Percentiles rank a stretch among this genome's conserved stretches.
Evolutionary conservation across 805 yeast species (phyloP).

Genomic region (Starmerella davenportii): DNA sequence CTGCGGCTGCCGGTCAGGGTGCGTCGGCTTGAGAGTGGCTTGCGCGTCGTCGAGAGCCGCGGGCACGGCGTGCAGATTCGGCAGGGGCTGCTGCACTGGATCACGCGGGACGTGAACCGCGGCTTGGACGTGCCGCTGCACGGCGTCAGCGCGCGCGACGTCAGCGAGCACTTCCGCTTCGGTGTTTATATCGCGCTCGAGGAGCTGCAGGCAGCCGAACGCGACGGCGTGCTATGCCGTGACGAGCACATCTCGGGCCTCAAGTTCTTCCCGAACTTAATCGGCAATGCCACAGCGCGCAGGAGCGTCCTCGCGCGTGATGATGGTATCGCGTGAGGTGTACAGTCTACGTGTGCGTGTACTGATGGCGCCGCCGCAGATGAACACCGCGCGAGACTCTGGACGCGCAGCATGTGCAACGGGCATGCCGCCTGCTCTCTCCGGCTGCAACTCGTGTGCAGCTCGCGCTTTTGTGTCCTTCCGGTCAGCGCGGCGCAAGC

Average conservation of each 20-base stretch:
- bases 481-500: too few species aligned
- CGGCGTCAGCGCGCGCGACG: conserved; percentile 26
- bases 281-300: too few species aligned
- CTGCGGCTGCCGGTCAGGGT: conserved; percentile 41
- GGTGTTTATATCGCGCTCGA: conserved; percentile 47
- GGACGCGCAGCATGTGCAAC: too few species aligned
- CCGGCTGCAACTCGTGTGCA: too few species aligned
- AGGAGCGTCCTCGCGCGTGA: too few species aligned
- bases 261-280: conserved; percentile 37
- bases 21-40: conserved; percentile 26
- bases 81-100: conserved; percentile 12
- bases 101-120: conserved; percentile 2
- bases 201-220: conserved; percentile 43
- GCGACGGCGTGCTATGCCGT: conserved; percentile 37
- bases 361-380: too few species aligned
- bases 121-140: neutral
- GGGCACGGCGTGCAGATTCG: conserved; percentile 9
- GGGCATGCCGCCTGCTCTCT: too few species aligned
- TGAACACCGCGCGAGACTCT: too few species aligned
- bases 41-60: conserved; percentile 23
- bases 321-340: too few species aligned
- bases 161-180: conserved; percentile 41
- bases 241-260: conserved; percentile 56
- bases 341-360: too few species aligned
- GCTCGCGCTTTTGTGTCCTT: too few species aligned